Percentiles rank a stretch among this genome's conserved stretches.
phyloP scores from a whole-genome alignment of 2,329 filamentous ascomycete genomes.

The Ophiocordyceps polyrhachis-furcata region DNA sequence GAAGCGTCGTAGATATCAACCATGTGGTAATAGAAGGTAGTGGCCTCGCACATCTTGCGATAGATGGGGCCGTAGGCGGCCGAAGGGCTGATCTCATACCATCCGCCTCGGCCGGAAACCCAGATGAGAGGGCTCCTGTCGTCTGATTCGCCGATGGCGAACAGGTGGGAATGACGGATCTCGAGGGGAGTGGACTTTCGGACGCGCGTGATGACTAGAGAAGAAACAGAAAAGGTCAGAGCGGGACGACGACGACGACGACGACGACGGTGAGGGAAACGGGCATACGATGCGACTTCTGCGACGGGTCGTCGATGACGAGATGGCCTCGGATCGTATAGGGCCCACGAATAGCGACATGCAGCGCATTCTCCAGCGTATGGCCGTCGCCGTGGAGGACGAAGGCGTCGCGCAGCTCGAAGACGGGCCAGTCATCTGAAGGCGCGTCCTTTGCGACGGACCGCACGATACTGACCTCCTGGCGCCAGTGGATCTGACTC shows the following conservation, averaged over 20 bases:
- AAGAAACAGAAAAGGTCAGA: background rate
- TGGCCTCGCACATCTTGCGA: conserved; percentile 41
- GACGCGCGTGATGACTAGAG: conserved; percentile 14
- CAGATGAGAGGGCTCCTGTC: conserved; percentile 41
- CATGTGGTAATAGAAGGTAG: conserved; percentile 44
- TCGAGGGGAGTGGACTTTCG: conserved; percentile 24
- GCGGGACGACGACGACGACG: no score
- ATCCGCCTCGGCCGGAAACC: conserved; percentile 39
- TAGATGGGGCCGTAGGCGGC: conserved; percentile 35
- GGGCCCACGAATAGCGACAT: conserved; percentile 39
- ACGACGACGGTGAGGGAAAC: background rate
- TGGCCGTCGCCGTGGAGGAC: conserved; percentile 35
- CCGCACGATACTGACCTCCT: conserved; percentile 17
- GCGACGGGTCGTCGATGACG: conserved; percentile 26
- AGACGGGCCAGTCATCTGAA: conserved; percentile 39
- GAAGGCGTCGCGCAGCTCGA: conserved; percentile 39
- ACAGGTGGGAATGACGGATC: conserved; percentile 27
- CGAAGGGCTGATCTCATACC: conserved; percentile 49
- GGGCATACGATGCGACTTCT: conserved; percentile 17
- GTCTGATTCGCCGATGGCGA: conserved; percentile 32
- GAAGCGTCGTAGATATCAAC: conserved; percentile 32
- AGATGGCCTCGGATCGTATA: conserved; percentile 42
- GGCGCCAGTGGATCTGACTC: conserved; percentile 13
- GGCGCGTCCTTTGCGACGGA: conserved; percentile 10
- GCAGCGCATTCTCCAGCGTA: conserved; percentile 39